Evolutionary conservation across 192 early-diverging fungal genomes (phyloP).

Genomic region (Coemansia sp.): DNA sequence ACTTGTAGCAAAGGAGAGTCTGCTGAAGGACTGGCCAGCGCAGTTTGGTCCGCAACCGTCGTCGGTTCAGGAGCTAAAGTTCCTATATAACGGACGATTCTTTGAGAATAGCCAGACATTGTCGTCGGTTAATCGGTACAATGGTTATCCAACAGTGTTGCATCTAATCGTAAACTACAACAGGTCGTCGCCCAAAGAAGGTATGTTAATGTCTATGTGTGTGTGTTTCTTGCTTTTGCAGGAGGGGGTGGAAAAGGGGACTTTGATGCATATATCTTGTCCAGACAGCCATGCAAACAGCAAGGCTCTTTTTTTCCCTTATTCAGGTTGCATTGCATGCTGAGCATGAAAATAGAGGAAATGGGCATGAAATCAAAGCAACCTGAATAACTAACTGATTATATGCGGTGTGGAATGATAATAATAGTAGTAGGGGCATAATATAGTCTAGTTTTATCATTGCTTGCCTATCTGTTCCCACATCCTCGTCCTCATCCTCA

Average conservation of each 20-base stretch:
- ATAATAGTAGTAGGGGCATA: too few species aligned
- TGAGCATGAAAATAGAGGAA: neutral
- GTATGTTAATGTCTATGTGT: neutral
- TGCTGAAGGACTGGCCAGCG: slow-evolving; percentile 38
- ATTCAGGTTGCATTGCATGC: neutral
- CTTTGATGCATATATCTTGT: slow-evolving; percentile 2
- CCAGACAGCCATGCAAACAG: neutral
- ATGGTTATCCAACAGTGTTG: slow-evolving; percentile 16
- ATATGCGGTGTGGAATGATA: too few species aligned
- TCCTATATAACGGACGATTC: slow-evolving; percentile 43
- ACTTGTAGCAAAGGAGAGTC: slow-evolving; percentile 36
- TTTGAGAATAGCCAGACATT: slow-evolving; percentile 36
- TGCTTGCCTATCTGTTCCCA: too few species aligned
- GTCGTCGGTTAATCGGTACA: slow-evolving; percentile 23
- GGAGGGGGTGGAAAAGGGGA: neutral
- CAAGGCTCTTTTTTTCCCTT: neutral
- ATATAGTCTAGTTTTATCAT: too few species aligned
- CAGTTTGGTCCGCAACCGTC: slow-evolving; percentile 39
- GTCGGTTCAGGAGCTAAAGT: slow-evolving; percentile 29
- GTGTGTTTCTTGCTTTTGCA: neutral
- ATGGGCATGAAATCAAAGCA: slow-evolving; percentile 8
- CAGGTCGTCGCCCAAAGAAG: slow-evolving; percentile 22
- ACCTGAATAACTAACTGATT: too few species aligned
- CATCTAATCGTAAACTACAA: slow-evolving; percentile 23
- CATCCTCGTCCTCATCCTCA: too few species aligned